Base-by-base conservation (phyloP, 148 eudicot genomes). In the Chenopodium suecicum region DNA sequence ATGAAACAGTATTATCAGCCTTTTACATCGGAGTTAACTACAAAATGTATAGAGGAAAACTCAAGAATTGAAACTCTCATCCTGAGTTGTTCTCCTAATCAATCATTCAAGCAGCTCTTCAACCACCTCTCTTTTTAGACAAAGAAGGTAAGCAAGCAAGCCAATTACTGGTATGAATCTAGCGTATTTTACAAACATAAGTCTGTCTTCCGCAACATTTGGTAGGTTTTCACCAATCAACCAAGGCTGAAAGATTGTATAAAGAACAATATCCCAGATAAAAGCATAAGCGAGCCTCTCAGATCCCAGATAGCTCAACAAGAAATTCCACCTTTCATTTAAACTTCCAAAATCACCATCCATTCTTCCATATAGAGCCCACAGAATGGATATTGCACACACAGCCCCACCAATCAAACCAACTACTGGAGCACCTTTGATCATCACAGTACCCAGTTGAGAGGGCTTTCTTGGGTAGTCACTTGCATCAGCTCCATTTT, bases 271-370 rank as follows among this genome's bases (percentile, higher is more conserved):
- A 82, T 95, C 98, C 98, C 98, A 93, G 67, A 95, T 86, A 82
- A 95, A 95, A 78, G 98, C 98, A 84, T 95, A 93, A 54, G 97
- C 98, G 71, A 93, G 86, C 82, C 98, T 91, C 81, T 95, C 98
- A 6, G 97, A 90, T 71, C 90, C 92, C 29, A 95, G 84, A 84
- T 95, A 93, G 63, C 82, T 86, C 63, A 76, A 62, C 81, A 93
- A 85, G 82, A 80, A 93, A 37, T 91, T 87, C 91, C 86, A 90
- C 86, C 97, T 92, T 46, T 89, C 91, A n/a, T 52, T 71, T 32
- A 92, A 22, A 69, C 85, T 84, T n/a, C 98, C 98, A 70, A 90
- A 95, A 82, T 86, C 83, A 50, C 87, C 91, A 71, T 93, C 94
- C 80, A 84, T 83, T 78, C 98, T 87, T 67, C 94, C 94, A 46